These are phyloP conservation scores for Plectosphaerella sp. DNA, from an alignment of 2,329 filamentous ascomycete species.

Conservation along the genomic window DNA sequence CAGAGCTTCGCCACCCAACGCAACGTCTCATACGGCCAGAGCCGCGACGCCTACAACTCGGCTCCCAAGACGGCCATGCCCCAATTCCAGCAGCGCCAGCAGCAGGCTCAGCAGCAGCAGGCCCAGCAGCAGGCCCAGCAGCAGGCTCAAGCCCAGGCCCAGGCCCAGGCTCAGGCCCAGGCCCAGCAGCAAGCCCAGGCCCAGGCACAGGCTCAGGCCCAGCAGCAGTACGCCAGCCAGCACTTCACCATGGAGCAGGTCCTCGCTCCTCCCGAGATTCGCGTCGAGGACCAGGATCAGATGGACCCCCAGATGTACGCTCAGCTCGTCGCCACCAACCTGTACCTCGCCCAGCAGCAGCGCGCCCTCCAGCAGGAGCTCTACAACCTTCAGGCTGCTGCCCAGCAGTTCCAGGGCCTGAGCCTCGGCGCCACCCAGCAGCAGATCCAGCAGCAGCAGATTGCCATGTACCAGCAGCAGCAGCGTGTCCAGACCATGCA, in stretches of 20 bases:
- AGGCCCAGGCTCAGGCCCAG: conserved; percentile 14
- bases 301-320: conserved; percentile 86
- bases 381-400: conserved; percentile 74
- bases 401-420: conserved; percentile 77
- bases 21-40: conserved; percentile 40
- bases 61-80: conserved; percentile 56
- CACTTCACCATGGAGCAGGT: conserved; percentile 80
- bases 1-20: conserved; percentile 32
- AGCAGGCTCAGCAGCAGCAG: conserved; percentile 8
- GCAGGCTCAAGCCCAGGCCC: conserved; percentile 16
- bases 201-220: conserved; percentile 12
- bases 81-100: conserved; percentile 33
- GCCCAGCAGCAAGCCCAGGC: conserved; percentile 15
- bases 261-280: conserved; percentile 75
- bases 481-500: conserved; percentile 36
- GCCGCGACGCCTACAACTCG: conserved; percentile 36
- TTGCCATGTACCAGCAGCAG: conserved; percentile 39
- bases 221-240: conserved; percentile 32
- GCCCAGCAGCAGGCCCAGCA: conserved; percentile 16
- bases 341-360: conserved; percentile 91
- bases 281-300: conserved; percentile 66
- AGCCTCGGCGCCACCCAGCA: conserved; percentile 55
- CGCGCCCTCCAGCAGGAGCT: conserved; percentile 93
- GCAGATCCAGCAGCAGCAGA: conserved; percentile 37
- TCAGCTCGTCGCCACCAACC: conserved; percentile 84